phyloP scores from a whole-genome alignment of 2,329 filamentous ascomycete species.

The Fusarium penzigii region DNA sequence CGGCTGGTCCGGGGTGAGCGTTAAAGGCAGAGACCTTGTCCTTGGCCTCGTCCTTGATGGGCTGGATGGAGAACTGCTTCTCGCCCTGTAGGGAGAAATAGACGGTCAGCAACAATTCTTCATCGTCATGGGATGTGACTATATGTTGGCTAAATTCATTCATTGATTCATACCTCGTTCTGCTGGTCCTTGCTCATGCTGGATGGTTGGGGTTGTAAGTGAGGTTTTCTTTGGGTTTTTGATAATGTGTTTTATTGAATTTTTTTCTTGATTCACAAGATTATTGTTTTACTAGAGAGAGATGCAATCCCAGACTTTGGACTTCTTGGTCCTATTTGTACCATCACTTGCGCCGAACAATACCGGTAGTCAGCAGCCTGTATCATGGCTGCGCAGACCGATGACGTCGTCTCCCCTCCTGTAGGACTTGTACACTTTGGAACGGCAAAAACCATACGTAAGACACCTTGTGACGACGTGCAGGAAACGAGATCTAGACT shows the following conservation, averaged over 20 bases:
- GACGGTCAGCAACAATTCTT: too few species aligned
- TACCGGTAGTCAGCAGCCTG: slow-evolving; percentile 17
- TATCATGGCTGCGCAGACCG: slow-evolving; percentile 13
- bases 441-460: too few species aligned
- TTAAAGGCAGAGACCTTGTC: slow-evolving; percentile 52
- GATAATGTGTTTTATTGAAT: slow-evolving; percentile 2
- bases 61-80: slow-evolving; percentile 48
- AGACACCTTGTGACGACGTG: too few species aligned
- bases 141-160: too few species aligned
- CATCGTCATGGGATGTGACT: too few species aligned
- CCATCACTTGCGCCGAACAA: too few species aligned
- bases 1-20: slow-evolving; percentile 59
- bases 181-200: slow-evolving; percentile 35
- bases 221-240: slow-evolving; percentile 12
- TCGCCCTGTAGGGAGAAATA: slow-evolving; percentile 35
- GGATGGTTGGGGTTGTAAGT: too few species aligned
- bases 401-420: slow-evolving; percentile 29
- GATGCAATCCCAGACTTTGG: slow-evolving; percentile 4
- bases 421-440: slow-evolving; percentile 19
- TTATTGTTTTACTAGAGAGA: slow-evolving; percentile 7
- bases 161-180: slow-evolving; percentile 29
- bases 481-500: too few species aligned
- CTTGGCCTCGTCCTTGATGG: slow-evolving; percentile 44
- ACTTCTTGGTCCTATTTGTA: slow-evolving; percentile 23
- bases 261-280: slow-evolving; percentile 1